Evolutionary conservation across 495 filamentous ascomycete genomes (phyloP).

Genomic region (Penicillium pulvis): DNA sequence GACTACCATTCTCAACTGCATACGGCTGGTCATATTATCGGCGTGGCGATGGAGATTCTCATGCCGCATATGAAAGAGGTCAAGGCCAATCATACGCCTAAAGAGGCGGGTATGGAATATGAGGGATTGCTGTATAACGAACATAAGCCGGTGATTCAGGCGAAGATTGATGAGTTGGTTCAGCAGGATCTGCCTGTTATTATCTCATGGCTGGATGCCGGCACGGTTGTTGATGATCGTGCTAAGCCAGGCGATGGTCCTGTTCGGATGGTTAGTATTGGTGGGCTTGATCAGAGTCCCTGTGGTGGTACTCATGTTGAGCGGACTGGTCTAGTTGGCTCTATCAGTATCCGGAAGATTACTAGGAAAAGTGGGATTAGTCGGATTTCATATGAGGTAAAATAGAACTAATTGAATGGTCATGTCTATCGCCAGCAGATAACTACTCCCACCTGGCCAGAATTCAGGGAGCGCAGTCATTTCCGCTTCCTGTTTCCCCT

Average conservation of each 20-base stretch:
- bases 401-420: background rate
- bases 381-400: conserved; percentile 55
- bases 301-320: conserved; percentile 68
- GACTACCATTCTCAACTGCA: conserved; percentile 61
- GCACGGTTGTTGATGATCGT: conserved; percentile 43
- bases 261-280: conserved; percentile 54
- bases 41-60: conserved; percentile 58
- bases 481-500: too few species aligned
- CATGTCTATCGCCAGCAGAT: background rate
- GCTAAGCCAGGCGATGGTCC: conserved; percentile 42
- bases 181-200: conserved; percentile 51
- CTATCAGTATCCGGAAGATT: conserved; percentile 61
- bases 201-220: conserved; percentile 50
- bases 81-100: conserved; percentile 65
- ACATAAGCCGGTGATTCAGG: conserved; percentile 59
- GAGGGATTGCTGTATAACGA: conserved; percentile 60
- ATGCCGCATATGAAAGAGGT: conserved; percentile 55
- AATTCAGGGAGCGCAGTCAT: too few species aligned
- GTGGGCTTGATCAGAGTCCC: conserved; percentile 60
- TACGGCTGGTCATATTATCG: conserved; percentile 66
- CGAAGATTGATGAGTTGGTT: conserved; percentile 55
- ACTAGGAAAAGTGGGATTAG: conserved; percentile 59
- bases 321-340: conserved; percentile 51
- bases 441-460: too few species aligned
- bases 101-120: conserved; percentile 61